Percentiles rank a stretch among this genome's conserved stretches.
phyloP scores from a whole-genome alignment of 495 filamentous ascomycete species.

The Durotheca rogersii region DNA sequence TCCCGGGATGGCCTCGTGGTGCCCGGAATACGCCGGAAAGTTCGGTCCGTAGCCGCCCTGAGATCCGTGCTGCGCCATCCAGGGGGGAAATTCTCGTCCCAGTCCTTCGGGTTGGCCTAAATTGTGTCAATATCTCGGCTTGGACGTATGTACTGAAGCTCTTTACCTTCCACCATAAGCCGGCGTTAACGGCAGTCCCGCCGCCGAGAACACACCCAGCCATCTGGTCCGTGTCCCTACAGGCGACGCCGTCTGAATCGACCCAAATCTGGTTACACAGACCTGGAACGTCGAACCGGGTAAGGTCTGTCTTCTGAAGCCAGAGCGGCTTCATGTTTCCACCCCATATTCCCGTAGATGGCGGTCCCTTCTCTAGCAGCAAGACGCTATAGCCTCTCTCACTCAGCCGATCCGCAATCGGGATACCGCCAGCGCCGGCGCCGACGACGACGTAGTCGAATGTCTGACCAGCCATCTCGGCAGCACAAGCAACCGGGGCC shows the following conservation, averaged over 20 bases:
- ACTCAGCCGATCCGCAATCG: slow-evolving; percentile 66
- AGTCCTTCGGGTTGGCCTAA: slow-evolving; percentile 57
- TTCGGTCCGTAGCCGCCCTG: slow-evolving; percentile 56
- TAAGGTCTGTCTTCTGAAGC: slow-evolving; percentile 66
- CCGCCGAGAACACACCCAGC: slow-evolving; percentile 79
- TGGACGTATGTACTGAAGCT: slow-evolving; percentile 3
- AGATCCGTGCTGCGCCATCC: slow-evolving; percentile 73
- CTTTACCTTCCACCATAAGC: slow-evolving; percentile 55
- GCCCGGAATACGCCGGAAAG: slow-evolving; percentile 71
- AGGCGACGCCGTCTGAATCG: slow-evolving; percentile 63
- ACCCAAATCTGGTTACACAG: slow-evolving; percentile 72
- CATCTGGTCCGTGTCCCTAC: slow-evolving; percentile 70
- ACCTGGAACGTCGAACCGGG: slow-evolving; percentile 77
- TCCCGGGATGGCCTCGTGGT: slow-evolving; percentile 68
- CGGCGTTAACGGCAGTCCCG: slow-evolving; percentile 73
- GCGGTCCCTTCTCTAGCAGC: slow-evolving; percentile 71
- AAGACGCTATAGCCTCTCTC: slow-evolving; percentile 79
- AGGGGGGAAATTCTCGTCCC: slow-evolving; percentile 70
- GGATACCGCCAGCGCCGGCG: slow-evolving; percentile 65
- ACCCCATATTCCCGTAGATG: slow-evolving; percentile 60
- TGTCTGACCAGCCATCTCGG: slow-evolving; percentile 42
- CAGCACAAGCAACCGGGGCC: slow-evolving; percentile 31
- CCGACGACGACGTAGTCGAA: slow-evolving; percentile 73
- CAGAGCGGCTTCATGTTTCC: slow-evolving; percentile 62
- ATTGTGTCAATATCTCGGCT: slow-evolving; percentile 5